phyloP scores from a whole-genome alignment of 2,329 filamentous ascomycete genomes.

The Venturiaceae sp. region DNA sequence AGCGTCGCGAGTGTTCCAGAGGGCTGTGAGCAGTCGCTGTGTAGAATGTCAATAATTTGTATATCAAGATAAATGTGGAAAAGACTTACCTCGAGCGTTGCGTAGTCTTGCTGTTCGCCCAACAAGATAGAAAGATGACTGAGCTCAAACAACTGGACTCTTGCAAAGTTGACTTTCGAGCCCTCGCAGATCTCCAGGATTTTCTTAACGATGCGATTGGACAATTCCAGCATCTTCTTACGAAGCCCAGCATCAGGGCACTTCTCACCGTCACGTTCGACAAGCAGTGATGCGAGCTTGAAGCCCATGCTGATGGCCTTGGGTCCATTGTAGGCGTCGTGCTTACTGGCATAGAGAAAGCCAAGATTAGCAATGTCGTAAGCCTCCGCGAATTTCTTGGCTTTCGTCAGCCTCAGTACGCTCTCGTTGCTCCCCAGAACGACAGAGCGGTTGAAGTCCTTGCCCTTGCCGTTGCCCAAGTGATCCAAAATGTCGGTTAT shows the following conservation, averaged over 20 bases:
- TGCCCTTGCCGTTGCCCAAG: not conserved
- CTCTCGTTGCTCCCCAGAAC: not conserved
- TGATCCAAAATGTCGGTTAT: not conserved
- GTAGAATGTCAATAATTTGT: too few species aligned
- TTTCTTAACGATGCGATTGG: too few species aligned
- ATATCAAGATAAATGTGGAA: too few species aligned
- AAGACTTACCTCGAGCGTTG: too few species aligned
- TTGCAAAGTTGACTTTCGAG: too few species aligned
- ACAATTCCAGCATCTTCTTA: conserved; percentile 14
- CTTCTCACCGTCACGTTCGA: too few species aligned
- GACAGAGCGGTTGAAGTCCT: not conserved
- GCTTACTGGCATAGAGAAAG: not conserved
- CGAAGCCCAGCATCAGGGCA: not conserved
- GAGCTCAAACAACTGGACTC: too few species aligned
- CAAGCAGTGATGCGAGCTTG: not conserved
- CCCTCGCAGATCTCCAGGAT: too few species aligned
- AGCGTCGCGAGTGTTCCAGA: too few species aligned
- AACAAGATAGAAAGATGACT: too few species aligned
- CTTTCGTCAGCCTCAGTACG: not conserved
- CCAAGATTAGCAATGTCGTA: not conserved
- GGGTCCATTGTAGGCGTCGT: not conserved
- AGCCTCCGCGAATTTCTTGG: not conserved
- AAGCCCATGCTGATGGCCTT: not conserved
- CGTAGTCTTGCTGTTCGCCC: too few species aligned
- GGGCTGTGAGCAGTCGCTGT: too few species aligned